Conservation (phyloP, 116 monocot species). For the Trichopus zeylanicus region DNA sequence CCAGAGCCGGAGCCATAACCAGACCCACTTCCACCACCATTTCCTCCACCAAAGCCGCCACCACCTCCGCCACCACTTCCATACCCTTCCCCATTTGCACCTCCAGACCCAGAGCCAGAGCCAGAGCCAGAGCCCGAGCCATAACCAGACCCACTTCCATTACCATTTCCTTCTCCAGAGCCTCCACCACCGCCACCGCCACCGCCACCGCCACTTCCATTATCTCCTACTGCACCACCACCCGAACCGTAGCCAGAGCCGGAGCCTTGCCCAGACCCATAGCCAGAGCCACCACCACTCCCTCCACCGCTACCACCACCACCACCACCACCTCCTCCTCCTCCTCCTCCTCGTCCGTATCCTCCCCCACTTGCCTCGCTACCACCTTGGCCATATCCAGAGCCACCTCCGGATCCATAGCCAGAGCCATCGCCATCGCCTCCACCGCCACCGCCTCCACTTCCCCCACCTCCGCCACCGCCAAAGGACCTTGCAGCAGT, state of each 20-base stretch:
- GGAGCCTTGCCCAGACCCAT: background rate
- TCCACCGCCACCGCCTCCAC: background rate
- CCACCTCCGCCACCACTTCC: too few species aligned
- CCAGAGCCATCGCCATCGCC: background rate
- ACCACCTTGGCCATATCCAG: background rate
- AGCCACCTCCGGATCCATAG: background rate
- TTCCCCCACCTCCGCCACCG: background rate
- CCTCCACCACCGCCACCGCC: too few species aligned
- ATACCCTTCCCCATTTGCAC: too few species aligned
- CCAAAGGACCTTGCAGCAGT: background rate
- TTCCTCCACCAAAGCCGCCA: too few species aligned
- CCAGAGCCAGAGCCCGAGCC: too few species aligned
- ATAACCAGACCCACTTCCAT: too few species aligned
- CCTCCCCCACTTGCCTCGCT: background rate
- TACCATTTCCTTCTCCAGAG: too few species aligned
- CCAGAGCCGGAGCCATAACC: too few species aligned
- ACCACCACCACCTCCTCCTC: background rate
- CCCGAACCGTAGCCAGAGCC: background rate
- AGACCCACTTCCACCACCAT: too few species aligned
- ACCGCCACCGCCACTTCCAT: too few species aligned
- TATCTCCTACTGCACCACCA: too few species aligned
- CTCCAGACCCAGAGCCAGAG: too few species aligned
- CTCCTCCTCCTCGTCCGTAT: background rate
- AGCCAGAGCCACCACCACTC: background rate
- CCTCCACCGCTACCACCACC: background rate